Evolutionary conservation across 2,329 filamentous ascomycete genomes (phyloP), one percentile per base, ranked within the genome.

Genomic region (Sporothrix brunneoviolacea): DNA sequence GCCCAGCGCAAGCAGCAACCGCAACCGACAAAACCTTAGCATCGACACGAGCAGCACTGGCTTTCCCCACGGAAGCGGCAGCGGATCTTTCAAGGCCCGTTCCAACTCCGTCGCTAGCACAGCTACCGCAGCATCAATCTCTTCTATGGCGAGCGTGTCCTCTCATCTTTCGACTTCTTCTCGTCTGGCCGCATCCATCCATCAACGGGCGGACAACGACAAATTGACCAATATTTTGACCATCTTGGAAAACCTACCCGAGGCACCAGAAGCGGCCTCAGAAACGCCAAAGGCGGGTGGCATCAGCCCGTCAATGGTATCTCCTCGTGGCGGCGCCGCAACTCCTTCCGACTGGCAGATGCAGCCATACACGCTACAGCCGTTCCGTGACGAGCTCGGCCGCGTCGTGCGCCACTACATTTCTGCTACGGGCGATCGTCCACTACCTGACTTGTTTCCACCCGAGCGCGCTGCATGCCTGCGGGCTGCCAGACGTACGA

Each of bases 331-430:
- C 32, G 22, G 32, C 12, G 13, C 38, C 6, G 32, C 15, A 13
- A n/a, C 43, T 6, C 32, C 44, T 1, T 5, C 24, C 2, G 35
- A 49, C 33, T 46, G 46, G 35, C 46, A 49, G 36, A 21, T 22
- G 15, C 39, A 38, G 16, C 33, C 35, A 65, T 62, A 65, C 54
- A 62, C 64, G 1, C 61, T 62, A n/a, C 50, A 73, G 46, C 71
- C 71, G 18, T 68, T 69, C 58, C 67, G 69, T 28, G 61, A 63
- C 28, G 70, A 73, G 48, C 58, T 71, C 38, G 59, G 59, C 21
- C 60, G 60, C 35, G 58, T 70, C 24, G 64, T 65, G 4, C 60
- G 58, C 10, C 68, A 68, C 41, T 74, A 74, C 58, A 62, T 74
- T 49, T 59, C 58, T 7, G 40, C 47, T 13, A 8, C n/a, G n/a